Evolutionary conservation across 2,329 filamentous ascomycete genomes (phyloP), one percentile per base, ranked within the genome.

Genomic region (Aspergillus piperis): DNA sequence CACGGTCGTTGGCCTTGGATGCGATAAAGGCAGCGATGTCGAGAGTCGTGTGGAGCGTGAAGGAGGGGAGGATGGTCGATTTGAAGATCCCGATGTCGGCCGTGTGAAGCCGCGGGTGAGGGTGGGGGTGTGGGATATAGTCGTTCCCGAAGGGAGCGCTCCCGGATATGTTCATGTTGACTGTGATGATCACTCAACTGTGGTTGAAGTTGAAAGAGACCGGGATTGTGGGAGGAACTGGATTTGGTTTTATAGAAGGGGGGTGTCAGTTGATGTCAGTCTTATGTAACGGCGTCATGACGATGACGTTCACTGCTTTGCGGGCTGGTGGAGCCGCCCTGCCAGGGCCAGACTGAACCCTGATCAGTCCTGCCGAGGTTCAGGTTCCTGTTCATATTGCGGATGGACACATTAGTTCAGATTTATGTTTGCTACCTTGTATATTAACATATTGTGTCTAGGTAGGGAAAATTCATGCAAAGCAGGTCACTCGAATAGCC

Each of bases 31-130:
- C 80, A 32, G 83, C 77, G 30, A 82, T 65, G 8, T 83, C 79
- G 11, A 86, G 77, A 3, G 81, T 78, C 0, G 82, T 78, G 63
- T 87, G 83, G 0, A 87, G 73, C 0, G 78, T 77, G 39, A 86
- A 74, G 0, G 83, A 86, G 0, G 85, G 84, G 3, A 84, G 74
- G 2, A 87, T 70, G 2, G 82, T 82, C 17, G 82, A 79, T 64
- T 80, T 80, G 21, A 86, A 66, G 51, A 87, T 81, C 8, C 84
- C 84, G 7, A 86, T 71, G 59, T 74, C 71, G n/a, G 60, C 51
- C 19, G 67, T 27, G 57, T 65, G 54, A 15, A 52, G 39, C n/a
- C 39, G 21, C 36, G 36, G 47, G 19, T 17, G 50, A 19, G 49
- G 47, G 54, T 39, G 21, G 17, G 30, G 32, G 23, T 25, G 25